Conservation (phyloP, 768 basidiomycete genomes). For the Lentinula aciculospora region DNA sequence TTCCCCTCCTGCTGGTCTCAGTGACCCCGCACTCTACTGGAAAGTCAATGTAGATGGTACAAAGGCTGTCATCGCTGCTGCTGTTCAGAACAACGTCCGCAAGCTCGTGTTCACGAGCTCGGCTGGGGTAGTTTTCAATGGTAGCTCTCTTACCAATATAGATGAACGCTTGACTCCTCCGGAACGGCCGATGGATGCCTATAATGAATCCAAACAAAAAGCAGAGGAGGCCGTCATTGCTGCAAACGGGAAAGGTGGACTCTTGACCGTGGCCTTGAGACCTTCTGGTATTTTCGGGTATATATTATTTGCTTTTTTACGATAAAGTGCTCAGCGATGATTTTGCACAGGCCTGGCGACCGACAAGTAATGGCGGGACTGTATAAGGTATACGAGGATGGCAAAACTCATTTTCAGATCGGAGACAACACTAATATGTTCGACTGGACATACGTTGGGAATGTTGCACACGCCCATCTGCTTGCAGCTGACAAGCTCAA, state of each 20-base stretch:
- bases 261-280: conserved; percentile 84
- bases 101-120: conserved; percentile 95
- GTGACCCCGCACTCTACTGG: conserved; percentile 69
- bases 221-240: conserved; percentile 80
- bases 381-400: conserved; percentile 69
- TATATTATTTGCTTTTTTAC: conserved; percentile 16
- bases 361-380: conserved; percentile 81
- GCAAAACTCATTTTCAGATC: conserved; percentile 89
- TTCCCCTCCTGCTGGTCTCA: conserved; percentile 64
- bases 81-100: conserved; percentile 60
- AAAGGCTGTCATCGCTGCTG: conserved; percentile 76
- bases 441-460: conserved; percentile 96
- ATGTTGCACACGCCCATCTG: conserved; percentile 90
- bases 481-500: conserved; percentile 87
- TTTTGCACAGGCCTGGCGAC: conserved; percentile 71
- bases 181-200: conserved; percentile 74
- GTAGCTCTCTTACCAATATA: conserved; percentile 70
- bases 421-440: conserved; percentile 91
- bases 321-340: background rate
- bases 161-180: conserved; percentile 86
- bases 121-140: conserved; percentile 87
- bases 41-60: conserved; percentile 96
- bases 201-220: conserved; percentile 91
- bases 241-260: conserved; percentile 80
- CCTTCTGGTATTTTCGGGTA: conserved; percentile 97